These are phyloP conservation scores for Aspergillus funiculosus DNA, from an alignment of 495 filamentous ascomycete genomes.

Conservation along the genomic window DNA sequence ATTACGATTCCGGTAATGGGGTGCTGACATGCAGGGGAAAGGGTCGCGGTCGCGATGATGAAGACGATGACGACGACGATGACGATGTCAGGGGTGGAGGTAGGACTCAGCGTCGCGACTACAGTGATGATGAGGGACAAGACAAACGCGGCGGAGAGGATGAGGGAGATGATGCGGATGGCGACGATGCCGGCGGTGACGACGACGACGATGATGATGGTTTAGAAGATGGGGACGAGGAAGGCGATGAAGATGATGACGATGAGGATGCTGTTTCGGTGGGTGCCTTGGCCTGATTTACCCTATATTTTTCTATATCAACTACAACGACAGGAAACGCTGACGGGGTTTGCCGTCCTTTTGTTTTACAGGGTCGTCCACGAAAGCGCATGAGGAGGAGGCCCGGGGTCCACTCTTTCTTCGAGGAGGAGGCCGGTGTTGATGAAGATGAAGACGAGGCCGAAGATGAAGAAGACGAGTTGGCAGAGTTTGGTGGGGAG, in stretches of 20 bases:
- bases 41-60: constrained; percentile 39
- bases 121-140: constrained; percentile 44
- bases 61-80: constrained; percentile 47
- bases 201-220: constrained; percentile 33
- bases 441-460: constrained; percentile 91
- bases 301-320: no score
- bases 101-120: constrained; percentile 13
- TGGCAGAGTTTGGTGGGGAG: constrained; percentile 79
- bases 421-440: constrained; percentile 95
- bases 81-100: constrained; percentile 35
- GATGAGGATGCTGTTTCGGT: constrained; percentile 58
- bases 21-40: constrained; percentile 18
- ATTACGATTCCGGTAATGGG: no score
- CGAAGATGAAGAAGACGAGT: constrained; percentile 81
- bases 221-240: constrained; percentile 43
- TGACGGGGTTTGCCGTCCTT: constrained; percentile 11
- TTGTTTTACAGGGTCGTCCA: constrained; percentile 54
- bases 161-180: constrained; percentile 42
- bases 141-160: constrained; percentile 19
- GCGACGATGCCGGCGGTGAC: constrained; percentile 29
- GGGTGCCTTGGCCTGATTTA: constrained; percentile 16
- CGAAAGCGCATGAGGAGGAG: constrained; percentile 69
- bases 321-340: constrained; percentile 8
- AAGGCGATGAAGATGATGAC: constrained; percentile 52
- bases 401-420: constrained; percentile 68